Percentiles rank a stretch among this genome's conserved stretches.
phyloP scores from a whole-genome alignment of 139 green algal genomes.

The Micractinium conductrix region DNA sequence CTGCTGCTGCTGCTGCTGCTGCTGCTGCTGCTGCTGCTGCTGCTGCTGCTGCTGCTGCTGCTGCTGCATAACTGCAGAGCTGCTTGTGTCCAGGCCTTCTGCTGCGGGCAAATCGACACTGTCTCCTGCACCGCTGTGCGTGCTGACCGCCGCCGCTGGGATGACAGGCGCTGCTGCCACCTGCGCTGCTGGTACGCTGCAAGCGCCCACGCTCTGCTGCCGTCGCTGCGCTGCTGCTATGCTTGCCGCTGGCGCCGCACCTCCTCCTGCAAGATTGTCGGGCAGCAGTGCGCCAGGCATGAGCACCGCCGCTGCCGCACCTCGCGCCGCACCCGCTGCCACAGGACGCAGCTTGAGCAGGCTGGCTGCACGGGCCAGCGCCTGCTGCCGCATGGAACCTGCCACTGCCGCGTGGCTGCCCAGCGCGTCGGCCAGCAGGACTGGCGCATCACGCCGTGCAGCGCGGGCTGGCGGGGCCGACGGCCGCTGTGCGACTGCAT shows the following conservation, averaged over 20 bases:
- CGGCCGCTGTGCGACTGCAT: no score
- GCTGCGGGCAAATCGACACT: not conserved
- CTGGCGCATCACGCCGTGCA: slow-evolving; percentile 1
- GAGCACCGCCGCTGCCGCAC: no score
- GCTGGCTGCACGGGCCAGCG: not conserved
- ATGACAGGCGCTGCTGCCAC: not conserved
- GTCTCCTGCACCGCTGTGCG: not conserved
- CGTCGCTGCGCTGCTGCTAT: not conserved
- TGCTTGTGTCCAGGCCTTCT: not conserved
- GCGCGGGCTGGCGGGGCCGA: no score
- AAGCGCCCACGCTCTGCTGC: not conserved
- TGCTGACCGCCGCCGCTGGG: not conserved
- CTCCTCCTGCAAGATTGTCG: no score
- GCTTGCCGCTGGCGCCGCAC: not conserved
- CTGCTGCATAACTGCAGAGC: not conserved
- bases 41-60: not conserved
- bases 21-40: not conserved
- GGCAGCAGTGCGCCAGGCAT: not conserved
- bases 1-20: not conserved
- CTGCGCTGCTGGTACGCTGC: not conserved
- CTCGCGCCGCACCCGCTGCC: no score
- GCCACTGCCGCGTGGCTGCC: slow-evolving; percentile 4
- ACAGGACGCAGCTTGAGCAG: slow-evolving; percentile 1
- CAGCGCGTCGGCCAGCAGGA: slow-evolving; percentile 7
- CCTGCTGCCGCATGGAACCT: not conserved